Evolutionary conservation across 2,329 filamentous ascomycete genomes (phyloP), one percentile per base, ranked within the genome.

Genomic region (Scedosporium boydii): DNA sequence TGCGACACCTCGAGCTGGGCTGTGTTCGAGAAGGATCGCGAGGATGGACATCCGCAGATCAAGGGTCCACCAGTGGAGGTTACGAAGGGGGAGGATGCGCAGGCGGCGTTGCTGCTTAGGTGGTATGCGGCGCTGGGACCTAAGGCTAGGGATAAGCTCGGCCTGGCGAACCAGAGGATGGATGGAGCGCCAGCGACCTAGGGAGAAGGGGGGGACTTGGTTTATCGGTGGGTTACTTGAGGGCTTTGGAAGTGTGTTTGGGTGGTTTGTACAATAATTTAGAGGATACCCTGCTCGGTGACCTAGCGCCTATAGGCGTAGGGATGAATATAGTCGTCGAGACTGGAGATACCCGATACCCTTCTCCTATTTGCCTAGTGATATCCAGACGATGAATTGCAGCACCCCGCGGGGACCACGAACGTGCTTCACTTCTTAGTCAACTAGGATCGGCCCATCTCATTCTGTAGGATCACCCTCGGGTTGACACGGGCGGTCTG

Each of bases 1-100:
- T 77, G 75, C n/a, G 81, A 82, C 55, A 75, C 74, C 41, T 86
- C 83, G 16, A 80, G 82, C 61, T 88, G 86, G 82, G 85, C 82
- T 1, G 82, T 88, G 3, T 87, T 84, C 65, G 82, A 85, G 66
- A 72, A 73, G 46, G 71, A 74, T 41, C 67, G 67, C 38, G 72
- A 72, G 3, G 71, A 74, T 56, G 68, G 70, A 14, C 71, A 78
- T 53, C 74, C 81, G 51, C 81, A 87, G 72, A 80, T 87, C 60
- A 80, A 78, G 64, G 85, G 84, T 0, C 82, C 83, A 61, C 84
- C 84, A 0, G 78, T 87, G 21, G 85, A 87, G 71, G 77, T 82
- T 64, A 75, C 75, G 29, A 73, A 77, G 14, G 73, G 71, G 29
- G 85, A 87, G 71, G 74, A 73, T 59, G 74, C 73, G 29, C 81